A percentile compares a stretch with the other conserved stretches of the same genome.
phyloP scores from a whole-genome alignment of 345 rosid species.

The Euphorbia lathyris region DNA sequence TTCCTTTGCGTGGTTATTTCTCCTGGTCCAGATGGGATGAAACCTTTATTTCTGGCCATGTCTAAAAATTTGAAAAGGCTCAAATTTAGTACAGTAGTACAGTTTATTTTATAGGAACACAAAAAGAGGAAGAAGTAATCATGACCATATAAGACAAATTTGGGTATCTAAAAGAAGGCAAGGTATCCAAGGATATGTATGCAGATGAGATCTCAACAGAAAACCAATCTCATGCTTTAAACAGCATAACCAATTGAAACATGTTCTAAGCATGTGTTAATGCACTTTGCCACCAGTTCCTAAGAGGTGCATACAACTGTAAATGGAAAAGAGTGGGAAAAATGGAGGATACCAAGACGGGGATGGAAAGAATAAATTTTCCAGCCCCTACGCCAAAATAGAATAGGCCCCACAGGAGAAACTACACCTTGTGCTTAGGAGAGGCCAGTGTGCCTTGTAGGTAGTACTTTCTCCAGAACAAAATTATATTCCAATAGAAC shows the following conservation, averaged over 20 bases:
- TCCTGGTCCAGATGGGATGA: slow-evolving; percentile 92
- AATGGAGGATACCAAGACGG: not conserved
- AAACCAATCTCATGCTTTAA: not conserved
- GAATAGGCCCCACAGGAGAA: not conserved
- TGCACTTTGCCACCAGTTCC: not conserved
- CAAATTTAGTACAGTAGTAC: not conserved
- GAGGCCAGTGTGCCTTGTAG: not conserved
- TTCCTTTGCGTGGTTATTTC: slow-evolving; percentile 87
- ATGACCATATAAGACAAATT: not conserved
- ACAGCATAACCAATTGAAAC: not conserved
- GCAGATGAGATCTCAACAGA: not conserved
- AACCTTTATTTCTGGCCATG: slow-evolving; percentile 97
- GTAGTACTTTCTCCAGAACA: not conserved
- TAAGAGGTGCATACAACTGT: not conserved
- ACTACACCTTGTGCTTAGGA: not conserved
- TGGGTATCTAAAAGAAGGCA: not conserved
- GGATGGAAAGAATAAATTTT: not conserved
- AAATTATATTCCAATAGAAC: slow-evolving; percentile 4
- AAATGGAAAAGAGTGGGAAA: not conserved
- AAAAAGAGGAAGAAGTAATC: not conserved
- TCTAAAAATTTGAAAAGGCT: slow-evolving; percentile 38
- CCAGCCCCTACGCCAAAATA: not conserved
- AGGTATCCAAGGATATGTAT: not conserved
- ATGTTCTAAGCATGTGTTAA: not conserved
- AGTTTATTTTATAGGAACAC: not conserved